Conservation (phyloP, 2,329 filamentous ascomycete species). For the Whalleya microplaca region DNA sequence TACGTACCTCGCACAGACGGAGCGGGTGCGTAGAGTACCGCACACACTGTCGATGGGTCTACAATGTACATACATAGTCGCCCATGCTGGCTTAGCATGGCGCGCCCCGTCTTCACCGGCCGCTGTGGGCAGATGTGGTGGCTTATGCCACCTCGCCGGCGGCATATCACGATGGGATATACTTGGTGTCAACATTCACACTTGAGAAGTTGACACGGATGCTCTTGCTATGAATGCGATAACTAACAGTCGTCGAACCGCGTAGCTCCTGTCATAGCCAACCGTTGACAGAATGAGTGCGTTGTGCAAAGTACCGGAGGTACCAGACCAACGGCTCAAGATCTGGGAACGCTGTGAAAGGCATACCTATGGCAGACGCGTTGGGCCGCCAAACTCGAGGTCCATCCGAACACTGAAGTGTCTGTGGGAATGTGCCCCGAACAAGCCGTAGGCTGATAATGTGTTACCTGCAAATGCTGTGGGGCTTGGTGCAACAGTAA, state of each 20-base stretch:
- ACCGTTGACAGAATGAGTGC: neutral
- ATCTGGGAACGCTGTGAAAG: constrained; percentile 15
- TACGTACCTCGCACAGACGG: constrained; percentile 29
- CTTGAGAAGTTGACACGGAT: neutral
- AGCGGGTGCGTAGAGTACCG: constrained; percentile 22
- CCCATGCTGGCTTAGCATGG: constrained; percentile 20
- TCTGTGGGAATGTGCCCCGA: constrained; percentile 49
- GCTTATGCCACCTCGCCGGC: constrained; percentile 11
- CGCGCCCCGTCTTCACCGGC: constrained; percentile 8
- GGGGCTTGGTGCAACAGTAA: constrained; percentile 38
- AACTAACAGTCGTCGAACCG: neutral
- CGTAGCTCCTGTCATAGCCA: neutral
- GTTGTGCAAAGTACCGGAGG: constrained; percentile 5
- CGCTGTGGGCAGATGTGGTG: constrained; percentile 15
- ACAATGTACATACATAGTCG: too few relatives aligned
- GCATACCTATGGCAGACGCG: constrained; percentile 19
- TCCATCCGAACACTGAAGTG: constrained; percentile 30
- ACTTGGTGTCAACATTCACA: constrained; percentile 1
- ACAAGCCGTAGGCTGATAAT: constrained; percentile 52
- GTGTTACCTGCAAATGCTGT: constrained; percentile 39
- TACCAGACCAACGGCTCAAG: constrained; percentile 15
- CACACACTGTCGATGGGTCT: constrained; percentile 18
- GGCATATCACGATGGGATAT: constrained; percentile 12
- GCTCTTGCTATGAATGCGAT: constrained; percentile 4
- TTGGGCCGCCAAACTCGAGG: constrained; percentile 25